These are phyloP conservation scores for Waltiozyma solani DNA, from an alignment of 1,139 yeast species.

Conservation along the genomic window DNA sequence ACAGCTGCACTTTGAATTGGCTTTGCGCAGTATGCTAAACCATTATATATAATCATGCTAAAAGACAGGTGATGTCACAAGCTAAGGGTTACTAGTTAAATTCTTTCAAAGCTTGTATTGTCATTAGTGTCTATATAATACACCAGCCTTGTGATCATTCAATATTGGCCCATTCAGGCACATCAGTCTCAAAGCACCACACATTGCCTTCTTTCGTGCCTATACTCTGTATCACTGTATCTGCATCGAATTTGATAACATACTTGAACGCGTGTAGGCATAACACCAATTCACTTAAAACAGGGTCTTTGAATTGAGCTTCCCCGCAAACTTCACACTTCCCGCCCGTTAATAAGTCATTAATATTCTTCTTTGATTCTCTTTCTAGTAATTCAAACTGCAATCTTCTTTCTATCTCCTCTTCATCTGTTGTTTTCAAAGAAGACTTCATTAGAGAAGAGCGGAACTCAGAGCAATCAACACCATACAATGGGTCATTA, in stretches of 20 bases:
- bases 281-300: conserved; percentile 71
- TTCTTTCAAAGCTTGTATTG: no score
- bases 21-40: no score
- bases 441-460: conserved; percentile 27
- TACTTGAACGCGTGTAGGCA: conserved; percentile 89
- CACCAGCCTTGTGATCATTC: no score
- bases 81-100: no score
- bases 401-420: conserved; percentile 3
- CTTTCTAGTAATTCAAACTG: conserved; percentile 59
- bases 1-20: no score
- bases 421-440: conserved; percentile 30
- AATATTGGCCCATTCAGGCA: conserved; percentile 9
- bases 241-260: conserved; percentile 29
- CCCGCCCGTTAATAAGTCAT: conserved; percentile 48
- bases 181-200: conserved; percentile 5
- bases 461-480: conserved; percentile 4
- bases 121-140: no score
- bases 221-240: conserved; percentile 1
- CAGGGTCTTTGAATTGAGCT: conserved; percentile 82
- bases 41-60: no score
- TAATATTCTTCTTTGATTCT: conserved; percentile 7
- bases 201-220: conserved; percentile 20
- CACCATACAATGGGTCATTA: conserved; percentile 82
- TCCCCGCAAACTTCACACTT: conserved; percentile 58
- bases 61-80: no score